Evolutionary conservation across 73 alveolate species (phyloP).

Genomic region (Paramecium tetraurelia): DNA sequence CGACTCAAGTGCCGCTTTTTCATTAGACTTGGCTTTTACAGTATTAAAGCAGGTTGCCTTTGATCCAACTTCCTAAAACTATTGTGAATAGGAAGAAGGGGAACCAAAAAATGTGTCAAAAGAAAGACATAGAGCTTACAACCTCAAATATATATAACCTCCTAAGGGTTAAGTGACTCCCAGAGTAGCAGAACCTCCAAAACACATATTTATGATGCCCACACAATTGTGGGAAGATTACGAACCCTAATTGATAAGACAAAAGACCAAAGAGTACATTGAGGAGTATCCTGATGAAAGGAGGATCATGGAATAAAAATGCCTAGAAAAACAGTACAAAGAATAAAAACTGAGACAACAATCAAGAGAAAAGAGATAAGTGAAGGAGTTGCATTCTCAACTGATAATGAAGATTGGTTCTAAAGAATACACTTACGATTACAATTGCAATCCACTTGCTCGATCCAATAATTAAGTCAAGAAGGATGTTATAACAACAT

Average conservation of each 20-base stretch:
- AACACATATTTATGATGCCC: not conserved
- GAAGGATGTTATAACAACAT: not conserved
- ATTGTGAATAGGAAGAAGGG: not conserved
- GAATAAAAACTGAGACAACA: not conserved
- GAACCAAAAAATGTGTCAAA: not conserved
- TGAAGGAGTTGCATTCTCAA: not conserved
- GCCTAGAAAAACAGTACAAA: not conserved
- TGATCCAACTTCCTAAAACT: not conserved
- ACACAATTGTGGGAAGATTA: not conserved
- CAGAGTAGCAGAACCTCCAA: not conserved
- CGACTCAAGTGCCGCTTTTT: not conserved
- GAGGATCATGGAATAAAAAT: not conserved
- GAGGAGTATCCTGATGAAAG: constrained; percentile 11
- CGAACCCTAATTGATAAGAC: not conserved
- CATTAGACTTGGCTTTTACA: not conserved
- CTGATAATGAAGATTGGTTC: not conserved
- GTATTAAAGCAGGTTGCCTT: not conserved
- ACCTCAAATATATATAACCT: not conserved
- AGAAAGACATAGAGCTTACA: not conserved
- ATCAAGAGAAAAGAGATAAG: not conserved
- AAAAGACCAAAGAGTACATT: not conserved
- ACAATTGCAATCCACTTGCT: constrained; percentile 10
- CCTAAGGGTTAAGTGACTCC: not conserved
- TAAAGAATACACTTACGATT: constrained; percentile 26
- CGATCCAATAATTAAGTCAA: not conserved